These are phyloP conservation scores for Starmerella floris DNA, from an alignment of 805 yeast species.

Conservation along the genomic window DNA sequence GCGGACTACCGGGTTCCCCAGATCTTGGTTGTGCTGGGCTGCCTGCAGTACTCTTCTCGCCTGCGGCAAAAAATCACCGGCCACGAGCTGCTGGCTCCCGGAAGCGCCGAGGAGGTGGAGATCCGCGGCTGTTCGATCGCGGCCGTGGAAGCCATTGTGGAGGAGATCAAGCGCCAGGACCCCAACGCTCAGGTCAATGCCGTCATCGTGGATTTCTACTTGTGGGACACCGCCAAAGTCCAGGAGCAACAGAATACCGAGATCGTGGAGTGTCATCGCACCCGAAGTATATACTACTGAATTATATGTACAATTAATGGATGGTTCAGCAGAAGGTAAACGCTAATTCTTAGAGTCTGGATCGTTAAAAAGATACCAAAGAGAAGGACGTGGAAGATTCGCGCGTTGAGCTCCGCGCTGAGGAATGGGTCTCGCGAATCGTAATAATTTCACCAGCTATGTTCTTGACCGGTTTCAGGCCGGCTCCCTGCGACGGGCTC, in stretches of 20 bases:
- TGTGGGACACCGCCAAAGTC: conserved; percentile 35
- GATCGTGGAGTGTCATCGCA: conserved; percentile 28
- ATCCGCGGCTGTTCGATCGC: conserved; percentile 33
- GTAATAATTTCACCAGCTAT: too few species aligned
- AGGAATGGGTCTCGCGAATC: too few species aligned
- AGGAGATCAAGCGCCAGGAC: conserved; percentile 18
- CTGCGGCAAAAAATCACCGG: conserved; percentile 20
- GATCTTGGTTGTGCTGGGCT: conserved; percentile 29
- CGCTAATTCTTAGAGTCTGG: too few species aligned
- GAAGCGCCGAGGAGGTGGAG: conserved; percentile 30
- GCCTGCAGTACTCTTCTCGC: conserved; percentile 26
- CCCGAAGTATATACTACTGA: conserved; percentile 30
- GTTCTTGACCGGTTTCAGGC: too few species aligned
- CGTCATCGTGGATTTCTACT: conserved; percentile 32
- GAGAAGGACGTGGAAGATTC: too few species aligned
- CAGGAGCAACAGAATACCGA: conserved; percentile 23
- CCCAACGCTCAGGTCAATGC: conserved; percentile 25
- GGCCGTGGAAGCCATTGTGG: conserved; percentile 30
- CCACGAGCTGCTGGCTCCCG: conserved; percentile 22
- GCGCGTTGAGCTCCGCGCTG: too few species aligned
- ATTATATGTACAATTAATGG: too few species aligned
- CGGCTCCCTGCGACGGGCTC: too few species aligned
- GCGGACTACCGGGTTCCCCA: conserved; percentile 38
- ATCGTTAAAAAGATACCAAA: too few species aligned
- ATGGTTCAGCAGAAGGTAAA: too few species aligned